Evolutionary conservation across 2,329 filamentous ascomycete genomes (phyloP).

Genomic region (Pezicula neosporulosa): DNA sequence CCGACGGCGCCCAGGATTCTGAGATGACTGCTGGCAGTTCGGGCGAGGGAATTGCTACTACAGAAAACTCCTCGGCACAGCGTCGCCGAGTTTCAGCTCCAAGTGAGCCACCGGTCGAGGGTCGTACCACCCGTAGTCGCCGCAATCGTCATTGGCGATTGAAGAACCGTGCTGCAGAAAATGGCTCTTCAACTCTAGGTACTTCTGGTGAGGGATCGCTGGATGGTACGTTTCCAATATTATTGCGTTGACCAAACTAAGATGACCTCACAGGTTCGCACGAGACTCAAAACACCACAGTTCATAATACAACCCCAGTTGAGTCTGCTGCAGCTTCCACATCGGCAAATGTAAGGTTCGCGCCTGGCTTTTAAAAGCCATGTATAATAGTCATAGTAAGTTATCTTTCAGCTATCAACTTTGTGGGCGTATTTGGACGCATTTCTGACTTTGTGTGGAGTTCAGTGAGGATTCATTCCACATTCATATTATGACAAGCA

Average conservation of each 20-base stretch:
- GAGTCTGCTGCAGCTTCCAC: neutral
- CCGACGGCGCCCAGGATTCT: conserved; percentile 20
- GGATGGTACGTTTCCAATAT: conserved; percentile 2
- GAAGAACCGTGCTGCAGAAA: conserved; percentile 18
- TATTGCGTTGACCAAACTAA: no score
- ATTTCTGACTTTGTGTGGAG: no score
- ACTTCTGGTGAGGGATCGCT: conserved; percentile 12
- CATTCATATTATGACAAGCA: no score
- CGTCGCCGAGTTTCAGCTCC: conserved; percentile 25
- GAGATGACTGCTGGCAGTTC: conserved; percentile 16
- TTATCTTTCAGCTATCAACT: no score
- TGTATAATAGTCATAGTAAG: no score
- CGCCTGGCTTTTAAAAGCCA: neutral
- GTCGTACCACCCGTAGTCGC: conserved; percentile 12
- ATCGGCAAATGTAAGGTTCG: neutral
- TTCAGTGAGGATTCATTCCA: no score
- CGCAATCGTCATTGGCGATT: conserved; percentile 26
- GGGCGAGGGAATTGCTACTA: conserved; percentile 16
- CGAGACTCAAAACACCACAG: neutral
- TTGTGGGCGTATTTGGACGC: no score
- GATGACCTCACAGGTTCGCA: no score
- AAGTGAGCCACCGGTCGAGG: conserved; percentile 21
- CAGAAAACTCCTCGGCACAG: conserved; percentile 10
- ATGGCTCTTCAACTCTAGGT: conserved; percentile 6
- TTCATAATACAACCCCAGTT: neutral